Percentiles rank a stretch among this genome's conserved stretches.
Evolutionary conservation across 805 yeast species (phyloP).

Genomic region (Candida loeiensis): DNA sequence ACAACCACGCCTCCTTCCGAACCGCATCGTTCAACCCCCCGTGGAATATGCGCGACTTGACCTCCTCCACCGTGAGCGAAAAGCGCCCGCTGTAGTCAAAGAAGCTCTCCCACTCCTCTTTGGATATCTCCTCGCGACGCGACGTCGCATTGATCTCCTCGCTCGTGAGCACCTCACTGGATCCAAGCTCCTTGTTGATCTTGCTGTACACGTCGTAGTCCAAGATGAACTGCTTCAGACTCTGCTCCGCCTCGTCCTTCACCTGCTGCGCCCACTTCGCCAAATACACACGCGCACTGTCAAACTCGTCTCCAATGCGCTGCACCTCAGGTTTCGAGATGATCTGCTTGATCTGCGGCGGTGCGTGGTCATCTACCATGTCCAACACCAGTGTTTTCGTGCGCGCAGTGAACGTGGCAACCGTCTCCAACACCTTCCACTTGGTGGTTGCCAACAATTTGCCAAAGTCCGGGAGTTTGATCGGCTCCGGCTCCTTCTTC

Average conservation of each 20-base stretch:
- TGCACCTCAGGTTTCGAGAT: conserved; percentile 76
- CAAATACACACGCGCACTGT: conserved; percentile 83
- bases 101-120: conserved; percentile 77
- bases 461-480: conserved; percentile 36
- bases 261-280: conserved; percentile 97
- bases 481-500: conserved; percentile 15
- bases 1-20: conserved; percentile 80
- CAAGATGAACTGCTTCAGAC: conserved; percentile 48
- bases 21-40: conserved; percentile 68
- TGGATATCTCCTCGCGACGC: conserved; percentile 62
- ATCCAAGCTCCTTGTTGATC: conserved; percentile 59
- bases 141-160: conserved; percentile 59
- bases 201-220: conserved; percentile 58
- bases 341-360: conserved; percentile 54
- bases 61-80: conserved; percentile 68
- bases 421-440: conserved; percentile 82
- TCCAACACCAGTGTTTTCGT: conserved; percentile 54
- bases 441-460: conserved; percentile 63
- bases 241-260: conserved; percentile 79
- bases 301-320: conserved; percentile 83
- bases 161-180: conserved; percentile 52
- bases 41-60: conserved; percentile 81
- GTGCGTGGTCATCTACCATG: conserved; percentile 62
- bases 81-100: conserved; percentile 80
- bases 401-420: conserved; percentile 67